A percentile compares a stretch with the other conserved stretches of the same genome.
phyloP scores from a whole-genome alignment of 148 eudicot species.

The Fagopyrum homotropicum region DNA sequence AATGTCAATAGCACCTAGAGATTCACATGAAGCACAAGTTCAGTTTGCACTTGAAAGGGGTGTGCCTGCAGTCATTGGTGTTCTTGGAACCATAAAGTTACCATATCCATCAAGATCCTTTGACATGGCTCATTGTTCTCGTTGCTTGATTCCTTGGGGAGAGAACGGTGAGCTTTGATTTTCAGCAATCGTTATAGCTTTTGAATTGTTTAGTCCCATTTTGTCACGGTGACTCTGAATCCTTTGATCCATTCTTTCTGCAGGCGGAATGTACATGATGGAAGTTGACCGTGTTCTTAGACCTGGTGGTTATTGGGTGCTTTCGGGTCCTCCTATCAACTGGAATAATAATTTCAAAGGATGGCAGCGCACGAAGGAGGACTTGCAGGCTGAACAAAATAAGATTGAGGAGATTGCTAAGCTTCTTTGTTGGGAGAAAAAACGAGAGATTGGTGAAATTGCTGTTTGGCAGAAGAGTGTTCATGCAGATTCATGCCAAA shows the following conservation, averaged over 20 bases:
- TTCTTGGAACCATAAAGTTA: constrained; percentile 58
- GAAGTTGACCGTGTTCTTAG: constrained; percentile 96
- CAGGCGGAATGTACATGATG: constrained; percentile 88
- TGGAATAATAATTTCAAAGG: constrained; percentile 66
- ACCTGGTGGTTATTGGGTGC: constrained; percentile 99
- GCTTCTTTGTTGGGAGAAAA: constrained; percentile 91
- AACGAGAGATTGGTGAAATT: constrained; percentile 69
- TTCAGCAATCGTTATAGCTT: too few species aligned
- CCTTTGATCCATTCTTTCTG: constrained; percentile 5
- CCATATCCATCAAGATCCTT: constrained; percentile 71
- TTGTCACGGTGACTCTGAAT: not conserved
- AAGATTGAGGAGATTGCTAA: constrained; percentile 82
- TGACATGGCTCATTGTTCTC: constrained; percentile 81
- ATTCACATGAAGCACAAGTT: constrained; percentile 73
- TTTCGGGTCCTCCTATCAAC: constrained; percentile 95
- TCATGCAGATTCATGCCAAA: constrained; percentile 54
- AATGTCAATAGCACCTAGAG: constrained; percentile 77
- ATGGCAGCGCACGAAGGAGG: constrained; percentile 86
- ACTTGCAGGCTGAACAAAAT: constrained; percentile 71
- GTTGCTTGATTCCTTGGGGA: constrained; percentile 75
- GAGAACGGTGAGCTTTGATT: constrained; percentile 36
- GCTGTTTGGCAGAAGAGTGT: constrained; percentile 79
- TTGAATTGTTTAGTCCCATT: not conserved
- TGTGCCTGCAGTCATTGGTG: constrained; percentile 75
- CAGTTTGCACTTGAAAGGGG: constrained; percentile 83